phyloP scores from a whole-genome alignment of 495 filamentous ascomycete genomes.

The Staphylotrichum longicolle region DNA sequence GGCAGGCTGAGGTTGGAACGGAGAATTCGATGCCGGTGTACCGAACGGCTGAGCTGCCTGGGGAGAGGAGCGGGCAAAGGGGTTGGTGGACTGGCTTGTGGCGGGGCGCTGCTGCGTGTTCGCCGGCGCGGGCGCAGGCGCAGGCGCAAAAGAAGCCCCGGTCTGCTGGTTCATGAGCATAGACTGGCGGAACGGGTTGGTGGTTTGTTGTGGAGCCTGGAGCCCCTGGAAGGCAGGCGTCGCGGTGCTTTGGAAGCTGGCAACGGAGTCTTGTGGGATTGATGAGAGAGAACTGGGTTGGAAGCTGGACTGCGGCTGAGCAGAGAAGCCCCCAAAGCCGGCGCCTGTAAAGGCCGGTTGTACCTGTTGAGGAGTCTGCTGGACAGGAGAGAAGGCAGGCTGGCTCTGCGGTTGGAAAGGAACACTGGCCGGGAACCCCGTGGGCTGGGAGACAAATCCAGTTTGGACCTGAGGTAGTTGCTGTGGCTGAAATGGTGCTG shows the following conservation, averaged over 20 bases:
- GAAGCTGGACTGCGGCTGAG: constrained; percentile 57
- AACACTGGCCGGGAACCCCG: constrained; percentile 49
- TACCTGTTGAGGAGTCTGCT: constrained; percentile 47
- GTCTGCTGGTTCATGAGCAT: constrained; percentile 64
- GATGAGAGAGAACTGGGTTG: constrained; percentile 51
- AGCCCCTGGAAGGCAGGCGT: constrained; percentile 44
- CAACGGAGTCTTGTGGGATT: constrained; percentile 65
- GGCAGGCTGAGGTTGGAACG: constrained; percentile 50
- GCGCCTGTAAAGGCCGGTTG: constrained; percentile 64
- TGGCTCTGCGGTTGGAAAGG: constrained; percentile 53
- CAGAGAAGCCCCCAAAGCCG: constrained; percentile 83
- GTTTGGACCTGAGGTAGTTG: constrained; percentile 46
- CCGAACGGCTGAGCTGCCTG: constrained; percentile 50
- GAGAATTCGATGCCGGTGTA: constrained; percentile 47
- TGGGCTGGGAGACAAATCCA: constrained; percentile 49
- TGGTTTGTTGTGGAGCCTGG: constrained; percentile 55
- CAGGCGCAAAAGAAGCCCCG: constrained; percentile 36
- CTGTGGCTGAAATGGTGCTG: constrained; percentile 34
- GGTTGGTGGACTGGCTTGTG: constrained; percentile 75
- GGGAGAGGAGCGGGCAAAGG: constrained; percentile 65
- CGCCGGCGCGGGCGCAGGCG: constrained; percentile 13
- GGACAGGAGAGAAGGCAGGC: constrained; percentile 37
- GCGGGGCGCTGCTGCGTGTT: constrained; percentile 36
- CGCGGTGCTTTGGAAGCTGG: constrained; percentile 48
- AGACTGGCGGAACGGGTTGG: constrained; percentile 87